Evolutionary conservation across 345 rosid species (phyloP), one percentile per base, ranked within the genome.

Genomic region (Melaleuca quinquenervia): DNA sequence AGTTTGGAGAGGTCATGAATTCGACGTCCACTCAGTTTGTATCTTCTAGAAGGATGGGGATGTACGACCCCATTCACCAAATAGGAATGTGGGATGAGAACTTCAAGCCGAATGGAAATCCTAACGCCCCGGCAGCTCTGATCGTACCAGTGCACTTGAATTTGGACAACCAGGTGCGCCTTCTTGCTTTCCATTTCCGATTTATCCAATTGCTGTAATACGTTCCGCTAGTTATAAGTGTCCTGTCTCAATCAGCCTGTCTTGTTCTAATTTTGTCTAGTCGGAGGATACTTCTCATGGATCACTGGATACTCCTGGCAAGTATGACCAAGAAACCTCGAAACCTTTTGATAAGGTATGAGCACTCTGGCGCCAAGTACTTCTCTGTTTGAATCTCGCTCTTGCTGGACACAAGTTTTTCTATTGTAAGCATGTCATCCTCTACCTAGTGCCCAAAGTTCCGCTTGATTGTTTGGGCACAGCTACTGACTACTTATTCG

Each of bases 221-320:
- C 21, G 27, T 10, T 48, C 16, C 18, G 74, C 70, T 82, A 11
- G n/a, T 18, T 75, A 84, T 87, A 41, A 20, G 48, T 21, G 44
- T 44, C 12, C 26, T 3, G 26, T 32, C 78, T 70, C 48, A 70
- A 36, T 32, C 55, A 85, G 24, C 15, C 86, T 86, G 21, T 70
- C 48, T 70, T 1, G 80, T 24, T 70, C 87, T 85, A 82, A 78
- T 83, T 76, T 86, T 90, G 48, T 91, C 83, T 82, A 97, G 99
- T 97, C 98, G 1, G 98, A 95, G 89, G 96, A 96, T 85, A 93
- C 94, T 91, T 97, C 96, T 32, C 95, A 90, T 6, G 98, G 92
- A 52, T 88, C 94, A 45, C 88, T 88, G 49, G 96, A 90, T 85
- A 90, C 91, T 86, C 88, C 96, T 58, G 87, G 82, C 94, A 93